Evolutionary conservation across 2,329 filamentous ascomycete genomes (phyloP).

Genomic region (Cladophialophora immunda): DNA sequence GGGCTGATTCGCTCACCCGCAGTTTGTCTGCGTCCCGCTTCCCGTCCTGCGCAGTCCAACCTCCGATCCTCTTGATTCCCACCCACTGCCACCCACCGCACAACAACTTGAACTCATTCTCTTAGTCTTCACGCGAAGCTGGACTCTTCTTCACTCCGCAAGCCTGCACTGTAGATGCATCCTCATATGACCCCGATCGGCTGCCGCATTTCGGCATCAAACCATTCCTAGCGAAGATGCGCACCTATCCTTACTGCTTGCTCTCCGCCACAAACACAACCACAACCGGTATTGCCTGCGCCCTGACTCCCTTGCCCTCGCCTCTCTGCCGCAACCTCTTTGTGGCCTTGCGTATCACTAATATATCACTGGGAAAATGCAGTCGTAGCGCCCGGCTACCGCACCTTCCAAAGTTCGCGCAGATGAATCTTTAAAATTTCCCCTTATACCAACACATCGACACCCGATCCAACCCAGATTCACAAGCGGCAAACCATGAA

Average conservation of each 20-base stretch:
- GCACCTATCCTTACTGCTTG: conserved; percentile 28
- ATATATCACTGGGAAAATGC: conserved; percentile 21
- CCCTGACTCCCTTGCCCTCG: conserved; percentile 21
- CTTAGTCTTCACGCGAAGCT: not conserved
- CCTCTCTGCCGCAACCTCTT: conserved; percentile 8
- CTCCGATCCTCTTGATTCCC: conserved; percentile 13
- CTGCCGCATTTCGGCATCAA: conserved; percentile 23
- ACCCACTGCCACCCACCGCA: conserved; percentile 1
- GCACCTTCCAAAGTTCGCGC: conserved; percentile 26
- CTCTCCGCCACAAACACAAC: conserved; percentile 28
- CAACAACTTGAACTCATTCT: conserved; percentile 5
- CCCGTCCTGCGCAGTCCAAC: conserved; percentile 23
- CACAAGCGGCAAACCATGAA: conserved; percentile 9
- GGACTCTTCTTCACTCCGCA: conserved; percentile 10
- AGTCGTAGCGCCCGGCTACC: conserved; percentile 30
- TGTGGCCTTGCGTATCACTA: conserved; percentile 16
- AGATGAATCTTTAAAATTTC: conserved; percentile 24
- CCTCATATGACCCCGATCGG: conserved; percentile 21
- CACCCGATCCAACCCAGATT: conserved; percentile 21
- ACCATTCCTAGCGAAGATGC: conserved; percentile 38
- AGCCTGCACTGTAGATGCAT: conserved; percentile 28
- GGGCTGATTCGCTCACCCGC: conserved; percentile 23
- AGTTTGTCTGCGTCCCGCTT: conserved; percentile 8
- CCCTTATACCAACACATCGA: conserved; percentile 1
- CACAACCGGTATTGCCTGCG: conserved; percentile 30